These are phyloP conservation scores for Dactylonectria estremocensis DNA, from an alignment of 2,329 filamentous ascomycete species.

Conservation along the genomic window DNA sequence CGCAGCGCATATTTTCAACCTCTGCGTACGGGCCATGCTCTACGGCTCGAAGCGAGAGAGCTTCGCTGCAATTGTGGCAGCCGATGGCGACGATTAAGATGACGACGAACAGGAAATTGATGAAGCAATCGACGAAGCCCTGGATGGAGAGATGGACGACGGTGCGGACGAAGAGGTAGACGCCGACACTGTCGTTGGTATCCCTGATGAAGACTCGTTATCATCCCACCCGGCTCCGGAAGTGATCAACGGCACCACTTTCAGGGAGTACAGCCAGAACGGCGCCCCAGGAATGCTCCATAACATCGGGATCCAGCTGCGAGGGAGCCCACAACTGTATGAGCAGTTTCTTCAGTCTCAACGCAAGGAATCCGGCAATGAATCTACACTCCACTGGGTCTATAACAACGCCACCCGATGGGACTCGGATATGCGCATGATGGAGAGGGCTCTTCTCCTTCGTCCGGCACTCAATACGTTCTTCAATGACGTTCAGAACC, in stretches of 20 bases:
- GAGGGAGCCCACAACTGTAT: neutral
- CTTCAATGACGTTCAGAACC: conserved; percentile 6
- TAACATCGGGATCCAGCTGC: neutral
- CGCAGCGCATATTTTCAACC: no score
- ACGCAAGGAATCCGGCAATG: conserved; percentile 3
- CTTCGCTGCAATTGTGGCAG: no score
- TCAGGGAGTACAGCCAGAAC: no score
- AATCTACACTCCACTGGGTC: conserved; percentile 2
- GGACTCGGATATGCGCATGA: neutral
- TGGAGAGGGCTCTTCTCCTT: conserved; percentile 1
- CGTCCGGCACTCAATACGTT: neutral
- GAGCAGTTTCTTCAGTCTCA: neutral
- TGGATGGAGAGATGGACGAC: no score
- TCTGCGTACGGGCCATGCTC: no score
- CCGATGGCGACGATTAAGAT: no score
- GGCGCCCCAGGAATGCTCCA: neutral
- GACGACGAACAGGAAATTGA: no score
- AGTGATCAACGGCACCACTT: neutral
- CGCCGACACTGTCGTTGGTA: neutral
- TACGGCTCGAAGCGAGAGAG: no score
- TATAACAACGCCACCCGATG: neutral
- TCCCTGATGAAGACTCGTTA: neutral
- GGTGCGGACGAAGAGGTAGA: no score
- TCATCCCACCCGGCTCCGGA: neutral
- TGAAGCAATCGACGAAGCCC: no score